phyloP scores from a whole-genome alignment of 106 monocot species.

The Cymbidium sinense region DNA sequence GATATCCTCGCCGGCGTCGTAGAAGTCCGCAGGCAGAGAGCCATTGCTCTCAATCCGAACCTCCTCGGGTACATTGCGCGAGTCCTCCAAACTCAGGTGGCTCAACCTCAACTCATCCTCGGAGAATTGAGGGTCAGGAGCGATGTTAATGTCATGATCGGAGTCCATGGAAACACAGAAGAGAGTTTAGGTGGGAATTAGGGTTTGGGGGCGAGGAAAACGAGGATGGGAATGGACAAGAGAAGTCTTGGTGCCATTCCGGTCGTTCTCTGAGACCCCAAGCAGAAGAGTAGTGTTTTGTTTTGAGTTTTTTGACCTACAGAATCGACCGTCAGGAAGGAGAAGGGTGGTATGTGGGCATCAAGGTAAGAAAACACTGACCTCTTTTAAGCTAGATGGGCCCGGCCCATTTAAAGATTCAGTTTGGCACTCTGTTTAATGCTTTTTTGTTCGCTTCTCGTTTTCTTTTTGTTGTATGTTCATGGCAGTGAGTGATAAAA shows the following conservation, averaged over 20 bases:
- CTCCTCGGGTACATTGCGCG: background rate
- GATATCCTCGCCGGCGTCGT: slow-evolving; percentile 14
- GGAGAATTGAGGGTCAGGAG: background rate
- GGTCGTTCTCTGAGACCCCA: slow-evolving; percentile 10
- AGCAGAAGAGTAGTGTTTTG: background rate
- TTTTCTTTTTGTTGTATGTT: background rate
- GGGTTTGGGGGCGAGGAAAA: slow-evolving; percentile 7
- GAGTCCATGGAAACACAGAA: slow-evolving; percentile 11
- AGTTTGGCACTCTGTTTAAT: background rate
- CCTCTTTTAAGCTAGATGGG: background rate
- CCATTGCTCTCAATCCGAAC: slow-evolving; percentile 31
- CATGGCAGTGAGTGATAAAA: background rate
- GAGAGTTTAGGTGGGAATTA: background rate
- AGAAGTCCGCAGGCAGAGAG: slow-evolving; percentile 26
- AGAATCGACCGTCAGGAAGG: background rate
- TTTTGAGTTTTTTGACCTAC: background rate
- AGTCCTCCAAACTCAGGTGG: slow-evolving; percentile 26
- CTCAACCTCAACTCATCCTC: slow-evolving; percentile 3
- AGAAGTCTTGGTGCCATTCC: slow-evolving; percentile 17
- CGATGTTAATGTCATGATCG: background rate
- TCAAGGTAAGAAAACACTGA: no score
- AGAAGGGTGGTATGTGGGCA: no score
- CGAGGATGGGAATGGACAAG: background rate
- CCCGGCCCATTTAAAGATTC: background rate
- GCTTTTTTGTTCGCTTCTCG: background rate